These are phyloP conservation scores for Suhomyces canberraensis DNA, from an alignment of 805 yeast genomes.

Conservation along the genomic window DNA sequence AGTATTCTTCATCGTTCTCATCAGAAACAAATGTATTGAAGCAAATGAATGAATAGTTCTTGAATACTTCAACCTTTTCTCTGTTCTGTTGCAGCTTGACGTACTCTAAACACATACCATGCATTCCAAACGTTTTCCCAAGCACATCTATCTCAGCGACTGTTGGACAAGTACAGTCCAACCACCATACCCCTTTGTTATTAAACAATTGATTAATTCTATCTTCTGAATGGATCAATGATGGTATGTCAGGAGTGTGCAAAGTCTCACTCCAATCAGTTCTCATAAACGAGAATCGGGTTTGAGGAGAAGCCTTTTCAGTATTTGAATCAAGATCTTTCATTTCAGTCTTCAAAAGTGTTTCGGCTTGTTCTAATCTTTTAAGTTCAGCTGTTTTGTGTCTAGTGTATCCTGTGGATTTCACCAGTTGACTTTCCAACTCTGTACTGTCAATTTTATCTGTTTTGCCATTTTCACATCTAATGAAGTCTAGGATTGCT, in stretches of 20 bases:
- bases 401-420: too few relatives aligned
- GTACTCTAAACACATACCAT: constrained; percentile 97
- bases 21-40: constrained; percentile 95
- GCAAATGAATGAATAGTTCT: constrained; percentile 87
- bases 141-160: constrained; percentile 91
- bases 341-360: too few relatives aligned
- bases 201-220: constrained; percentile 21
- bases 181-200: constrained; percentile 40
- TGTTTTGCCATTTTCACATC: too few relatives aligned
- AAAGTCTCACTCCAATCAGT: constrained; percentile 26
- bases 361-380: too few relatives aligned
- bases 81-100: constrained; percentile 94
- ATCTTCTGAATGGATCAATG: constrained; percentile 19
- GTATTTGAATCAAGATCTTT: too few relatives aligned
- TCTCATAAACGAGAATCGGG: constrained; percentile 34
- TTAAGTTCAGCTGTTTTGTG: too few relatives aligned
- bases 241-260: constrained; percentile 26
- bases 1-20: constrained; percentile 26
- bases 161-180: constrained; percentile 91
- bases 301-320: constrained; percentile 56
- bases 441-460: too few relatives aligned
- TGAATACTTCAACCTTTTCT: constrained; percentile 92
- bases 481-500: too few relatives aligned
- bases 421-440: too few relatives aligned
- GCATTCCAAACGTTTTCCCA: constrained; percentile 93